These are phyloP conservation scores for Carex myosuroides DNA, from an alignment of 176 grass and related monocot species.

Conservation along the genomic window DNA sequence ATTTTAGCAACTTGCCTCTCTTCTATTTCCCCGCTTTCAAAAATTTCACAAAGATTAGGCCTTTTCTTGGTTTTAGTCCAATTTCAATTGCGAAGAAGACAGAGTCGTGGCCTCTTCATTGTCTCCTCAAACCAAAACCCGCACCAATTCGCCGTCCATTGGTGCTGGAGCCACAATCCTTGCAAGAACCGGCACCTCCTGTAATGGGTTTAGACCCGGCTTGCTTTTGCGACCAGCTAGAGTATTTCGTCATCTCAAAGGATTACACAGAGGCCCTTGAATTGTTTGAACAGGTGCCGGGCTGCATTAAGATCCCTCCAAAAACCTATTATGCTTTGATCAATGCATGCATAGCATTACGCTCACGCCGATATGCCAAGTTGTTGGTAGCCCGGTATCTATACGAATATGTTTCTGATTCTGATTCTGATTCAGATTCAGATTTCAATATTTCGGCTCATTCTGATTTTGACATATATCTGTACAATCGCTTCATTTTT, in stretches of 20 bases:
- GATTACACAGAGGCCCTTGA: conserved; percentile 51
- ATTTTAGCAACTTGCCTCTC: neutral
- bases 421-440: neutral
- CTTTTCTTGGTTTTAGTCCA: conserved; percentile 11
- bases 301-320: conserved; percentile 3
- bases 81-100: conserved; percentile 7
- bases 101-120: conserved; percentile 7
- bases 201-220: neutral
- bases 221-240: conserved; percentile 37
- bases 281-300: conserved; percentile 43
- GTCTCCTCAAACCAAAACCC: conserved; percentile 37
- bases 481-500: conserved; percentile 50
- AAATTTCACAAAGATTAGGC: neutral
- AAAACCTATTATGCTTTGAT: conserved; percentile 56
- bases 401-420: conserved; percentile 13
- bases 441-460: neutral
- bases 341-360: conserved; percentile 33
- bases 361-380: conserved; percentile 30
- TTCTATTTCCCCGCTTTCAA: neutral
- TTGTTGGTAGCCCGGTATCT: conserved; percentile 54
- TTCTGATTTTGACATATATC: conserved; percentile 41
- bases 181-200: neutral
- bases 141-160: conserved; percentile 2
- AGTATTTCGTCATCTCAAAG: conserved; percentile 33
- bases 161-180: neutral